Evolutionary conservation across 345 rosid genomes (phyloP), one percentile per base, ranked within the genome.

Genomic region (Passiflora organensis): DNA sequence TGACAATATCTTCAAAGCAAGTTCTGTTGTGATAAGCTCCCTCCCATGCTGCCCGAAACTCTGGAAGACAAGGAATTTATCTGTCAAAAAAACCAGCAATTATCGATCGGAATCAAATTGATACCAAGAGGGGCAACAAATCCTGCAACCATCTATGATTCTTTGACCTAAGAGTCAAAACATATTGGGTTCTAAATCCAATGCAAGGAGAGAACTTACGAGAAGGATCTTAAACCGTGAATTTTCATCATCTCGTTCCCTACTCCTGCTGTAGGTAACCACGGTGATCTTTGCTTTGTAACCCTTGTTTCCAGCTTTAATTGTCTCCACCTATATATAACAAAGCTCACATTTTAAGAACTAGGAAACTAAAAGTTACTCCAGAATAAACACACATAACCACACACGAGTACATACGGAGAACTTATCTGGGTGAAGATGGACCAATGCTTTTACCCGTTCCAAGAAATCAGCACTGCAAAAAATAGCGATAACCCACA

Each of bases 41-140:
- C 96, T 79, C 42, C 96, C 95, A 61, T 93, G 99, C 86, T 94
- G 99, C 56, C 99, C 99, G 72, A 94, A 94, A 86, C 90, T 89
- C 99, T 94, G 95, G 91, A 93, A 86, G 85, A 89, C 95, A 94
- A 94, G 90, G 79, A 87, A 89, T 22, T 86, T 80, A 89, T 87
- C 95, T 86, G 88, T 89, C 91, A 86, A 82, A 50, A 84, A 80
- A 72, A 82, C 78, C 81, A 83, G 75, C 76, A 82, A 80, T 77
- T 68, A 82, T 88, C 61, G 70, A 74, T 66, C 63, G 73, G 77
- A 70, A 55, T 25, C 50, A 60, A 65, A 64, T 23, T 18, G 43
- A 55, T 62, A 65, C 34, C 34, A 55, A 5, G 21, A 42, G 20
- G n/a, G 23, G 43, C 52, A 28, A 0, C 8, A 45, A 22, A 45